These are phyloP conservation scores for Acacia concinna DNA, from an alignment of 331 rosid genomes.

Conservation along the genomic window DNA sequence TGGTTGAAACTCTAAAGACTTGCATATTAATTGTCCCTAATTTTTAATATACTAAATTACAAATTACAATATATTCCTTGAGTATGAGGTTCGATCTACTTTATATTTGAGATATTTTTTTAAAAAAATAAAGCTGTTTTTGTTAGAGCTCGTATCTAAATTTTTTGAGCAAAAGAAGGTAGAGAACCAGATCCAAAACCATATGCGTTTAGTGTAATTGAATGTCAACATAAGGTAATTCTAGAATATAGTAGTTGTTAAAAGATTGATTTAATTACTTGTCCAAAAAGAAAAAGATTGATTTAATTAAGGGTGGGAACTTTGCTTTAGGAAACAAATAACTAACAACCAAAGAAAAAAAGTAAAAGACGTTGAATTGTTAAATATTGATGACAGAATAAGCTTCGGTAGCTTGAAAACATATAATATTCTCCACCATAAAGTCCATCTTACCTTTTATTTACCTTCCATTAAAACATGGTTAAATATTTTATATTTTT, in stretches of 20 bases:
- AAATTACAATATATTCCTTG: not conserved
- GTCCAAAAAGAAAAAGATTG: too few species aligned
- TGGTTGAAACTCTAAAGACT: too few species aligned
- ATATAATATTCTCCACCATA: not conserved
- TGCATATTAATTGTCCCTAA: too few species aligned
- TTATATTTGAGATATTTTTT: not conserved
- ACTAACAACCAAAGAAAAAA: not conserved
- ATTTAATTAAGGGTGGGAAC: not conserved
- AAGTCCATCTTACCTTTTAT: not conserved
- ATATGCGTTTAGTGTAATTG: not conserved
- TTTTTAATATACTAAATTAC: not conserved
- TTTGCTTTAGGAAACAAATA: not conserved
- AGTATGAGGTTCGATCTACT: not conserved
- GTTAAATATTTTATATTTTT: not conserved
- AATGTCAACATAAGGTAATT: not conserved
- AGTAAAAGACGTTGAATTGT: not conserved
- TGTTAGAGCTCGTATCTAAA: not conserved
- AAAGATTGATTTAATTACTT: not conserved
- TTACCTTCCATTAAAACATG: not conserved
- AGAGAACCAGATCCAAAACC: not conserved
- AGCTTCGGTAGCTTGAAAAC: not conserved
- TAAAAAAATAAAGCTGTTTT: not conserved
- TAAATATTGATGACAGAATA: not conserved
- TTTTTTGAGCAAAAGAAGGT: too few species aligned
- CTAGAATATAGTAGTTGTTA: not conserved